phyloP scores from a whole-genome alignment of 78 protist species.

The Capsaspora owczarzaki region DNA sequence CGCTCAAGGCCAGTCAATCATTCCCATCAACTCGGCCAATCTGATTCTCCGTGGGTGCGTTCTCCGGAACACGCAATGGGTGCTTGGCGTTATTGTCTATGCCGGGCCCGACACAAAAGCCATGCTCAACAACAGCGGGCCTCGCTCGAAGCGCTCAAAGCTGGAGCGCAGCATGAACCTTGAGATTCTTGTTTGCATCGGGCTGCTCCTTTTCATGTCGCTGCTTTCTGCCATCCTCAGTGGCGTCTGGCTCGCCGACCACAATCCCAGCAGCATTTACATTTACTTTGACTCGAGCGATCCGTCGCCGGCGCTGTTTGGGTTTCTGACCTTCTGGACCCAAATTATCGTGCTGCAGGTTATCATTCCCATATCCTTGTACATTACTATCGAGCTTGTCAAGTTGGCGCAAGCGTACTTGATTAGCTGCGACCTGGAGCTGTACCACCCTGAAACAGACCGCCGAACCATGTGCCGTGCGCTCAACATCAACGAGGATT shows the following conservation, averaged over 20 bases:
- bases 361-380: constrained; percentile 48
- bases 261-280: too few relatives aligned
- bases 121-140: constrained; percentile 29
- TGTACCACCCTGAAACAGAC: background rate
- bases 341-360: background rate
- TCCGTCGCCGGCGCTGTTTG: background rate
- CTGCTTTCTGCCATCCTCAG: background rate
- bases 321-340: background rate
- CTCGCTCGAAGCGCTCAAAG: constrained; percentile 24
- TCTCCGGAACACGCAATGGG: constrained; percentile 58
- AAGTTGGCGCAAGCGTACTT: background rate
- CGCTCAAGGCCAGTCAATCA: background rate
- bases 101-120: constrained; percentile 82
- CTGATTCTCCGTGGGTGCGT: constrained; percentile 25
- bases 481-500: constrained; percentile 31
- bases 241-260: background rate
- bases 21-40: constrained; percentile 8
- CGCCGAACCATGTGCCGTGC: constrained; percentile 5
- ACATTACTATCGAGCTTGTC: constrained; percentile 30
- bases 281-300: background rate
- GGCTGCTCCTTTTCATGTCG: background rate
- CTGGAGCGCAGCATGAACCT: constrained; percentile 22
- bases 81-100: constrained; percentile 66
- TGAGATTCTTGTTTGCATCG: background rate
- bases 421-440: background rate